phyloP scores from a whole-genome alignment of 2,329 filamentous ascomycete genomes.

The Venturia effusa region DNA sequence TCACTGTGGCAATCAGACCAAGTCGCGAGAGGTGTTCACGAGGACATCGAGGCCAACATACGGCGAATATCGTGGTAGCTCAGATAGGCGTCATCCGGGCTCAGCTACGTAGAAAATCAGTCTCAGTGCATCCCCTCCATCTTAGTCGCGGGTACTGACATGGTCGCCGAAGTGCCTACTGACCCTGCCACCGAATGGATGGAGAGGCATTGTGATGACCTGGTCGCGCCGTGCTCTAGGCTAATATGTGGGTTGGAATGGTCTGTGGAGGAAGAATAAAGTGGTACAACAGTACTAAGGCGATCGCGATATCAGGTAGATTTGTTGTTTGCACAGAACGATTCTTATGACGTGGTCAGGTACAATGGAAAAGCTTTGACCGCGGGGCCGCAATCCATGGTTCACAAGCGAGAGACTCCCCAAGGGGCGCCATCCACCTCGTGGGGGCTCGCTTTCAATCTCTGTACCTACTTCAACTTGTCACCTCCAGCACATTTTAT shows the following conservation, averaged over 20 bases:
- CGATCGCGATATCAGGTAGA: background rate
- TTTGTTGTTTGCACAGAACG: background rate
- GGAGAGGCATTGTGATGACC: conserved; percentile 24
- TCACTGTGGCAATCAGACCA: conserved; percentile 46
- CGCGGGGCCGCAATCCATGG: no score
- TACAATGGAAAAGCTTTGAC: background rate
- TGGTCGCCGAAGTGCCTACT: conserved; percentile 40
- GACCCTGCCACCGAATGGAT: conserved; percentile 43
- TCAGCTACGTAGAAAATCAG: conserved; percentile 27
- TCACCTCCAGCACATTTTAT: no score
- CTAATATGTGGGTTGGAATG: background rate
- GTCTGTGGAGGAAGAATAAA: background rate
- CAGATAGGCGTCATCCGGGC: conserved; percentile 57
- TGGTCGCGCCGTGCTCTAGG: background rate
- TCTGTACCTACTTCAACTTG: no score
- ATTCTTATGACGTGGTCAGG: background rate
- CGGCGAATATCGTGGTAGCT: conserved; percentile 57
- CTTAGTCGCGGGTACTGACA: conserved; percentile 22
- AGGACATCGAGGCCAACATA: conserved; percentile 30
- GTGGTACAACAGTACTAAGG: background rate
- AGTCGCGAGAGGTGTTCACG: background rate
- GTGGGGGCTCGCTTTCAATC: no score
- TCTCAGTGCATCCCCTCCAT: conserved; percentile 15
- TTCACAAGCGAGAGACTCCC: no score
- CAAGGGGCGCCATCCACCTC: no score